Conservation (phyloP, 1,284 basidiomycete species). For the Cyathus pygmaeus region DNA sequence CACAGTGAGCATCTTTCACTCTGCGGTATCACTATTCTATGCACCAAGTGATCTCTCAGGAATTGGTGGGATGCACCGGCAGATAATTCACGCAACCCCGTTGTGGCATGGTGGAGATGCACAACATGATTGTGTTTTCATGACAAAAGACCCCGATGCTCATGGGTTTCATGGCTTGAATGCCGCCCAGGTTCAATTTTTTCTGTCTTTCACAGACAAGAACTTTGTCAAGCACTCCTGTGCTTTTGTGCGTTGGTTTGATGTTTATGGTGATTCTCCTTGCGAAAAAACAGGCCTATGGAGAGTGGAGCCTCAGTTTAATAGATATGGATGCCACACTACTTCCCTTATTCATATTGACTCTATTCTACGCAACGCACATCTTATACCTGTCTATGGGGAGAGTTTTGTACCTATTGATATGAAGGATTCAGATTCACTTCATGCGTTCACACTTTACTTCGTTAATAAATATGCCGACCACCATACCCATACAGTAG, state of each 20-base stretch:
- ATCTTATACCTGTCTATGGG: conserved; percentile 8
- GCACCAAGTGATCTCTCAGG: conserved; percentile 41
- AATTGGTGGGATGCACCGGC: conserved; percentile 26
- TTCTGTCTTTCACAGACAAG: conserved; percentile 4
- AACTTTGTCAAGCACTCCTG: conserved; percentile 2
- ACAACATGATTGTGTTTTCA: conserved; percentile 22
- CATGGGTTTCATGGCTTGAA: conserved; percentile 13
- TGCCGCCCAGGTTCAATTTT: conserved; percentile 8
- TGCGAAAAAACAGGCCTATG: conserved; percentile 9
- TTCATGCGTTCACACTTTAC: background rate
- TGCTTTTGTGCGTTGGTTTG: conserved; percentile 12
- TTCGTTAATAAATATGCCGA: too few species aligned
- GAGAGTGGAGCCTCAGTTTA: conserved; percentile 6
- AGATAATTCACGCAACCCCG: conserved; percentile 28
- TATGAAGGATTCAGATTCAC: background rate
- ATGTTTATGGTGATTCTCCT: conserved; percentile 1
- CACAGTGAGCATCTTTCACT: conserved; percentile 31
- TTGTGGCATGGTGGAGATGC: conserved; percentile 15
- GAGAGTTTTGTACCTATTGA: background rate
- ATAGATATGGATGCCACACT: background rate
- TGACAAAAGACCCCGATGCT: conserved; percentile 11
- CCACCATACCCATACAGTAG: too few species aligned
- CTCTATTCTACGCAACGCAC: conserved; percentile 6
- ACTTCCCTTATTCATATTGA: conserved; percentile 10
- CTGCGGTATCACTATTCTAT: conserved; percentile 34